These are phyloP conservation scores for Ensete glaucum DNA, from an alignment of 176 grass and related monocot species.

Conservation along the genomic window DNA sequence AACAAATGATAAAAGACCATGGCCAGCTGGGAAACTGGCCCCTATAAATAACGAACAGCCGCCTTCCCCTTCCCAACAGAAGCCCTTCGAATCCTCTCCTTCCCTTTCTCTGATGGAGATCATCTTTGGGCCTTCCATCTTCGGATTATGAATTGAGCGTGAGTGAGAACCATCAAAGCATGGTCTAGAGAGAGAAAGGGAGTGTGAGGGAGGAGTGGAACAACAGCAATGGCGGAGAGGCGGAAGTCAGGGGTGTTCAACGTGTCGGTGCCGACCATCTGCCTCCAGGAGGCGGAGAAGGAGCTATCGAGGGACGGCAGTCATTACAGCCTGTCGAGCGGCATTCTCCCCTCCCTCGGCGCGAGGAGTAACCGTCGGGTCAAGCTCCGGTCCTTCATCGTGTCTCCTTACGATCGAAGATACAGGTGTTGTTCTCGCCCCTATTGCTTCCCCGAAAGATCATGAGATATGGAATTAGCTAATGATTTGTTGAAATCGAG, in stretches of 20 bases:
- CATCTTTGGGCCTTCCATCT: no score
- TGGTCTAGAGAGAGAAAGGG: not conserved
- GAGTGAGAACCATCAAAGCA: no score
- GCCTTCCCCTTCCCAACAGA: no score
- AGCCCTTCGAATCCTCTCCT: no score
- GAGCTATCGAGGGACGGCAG: constrained; percentile 73
- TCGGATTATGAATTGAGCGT: no score
- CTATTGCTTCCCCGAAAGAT: no score
- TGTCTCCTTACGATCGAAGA: constrained; percentile 71
- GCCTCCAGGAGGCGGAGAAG: constrained; percentile 18
- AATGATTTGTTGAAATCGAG: no score
- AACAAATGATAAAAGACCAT: no score
- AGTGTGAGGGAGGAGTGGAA: not conserved
- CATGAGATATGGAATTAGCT: no score
- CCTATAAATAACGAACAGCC: no score
- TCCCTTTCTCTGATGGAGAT: no score
- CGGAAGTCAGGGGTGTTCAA: not conserved
- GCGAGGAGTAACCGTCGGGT: constrained; percentile 62
- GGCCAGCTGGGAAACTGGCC: no score
- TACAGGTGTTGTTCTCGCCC: constrained; percentile 49
- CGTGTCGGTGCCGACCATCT: not conserved
- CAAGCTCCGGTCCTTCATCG: constrained; percentile 46
- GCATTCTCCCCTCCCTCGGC: constrained; percentile 83
- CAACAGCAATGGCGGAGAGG: not conserved
- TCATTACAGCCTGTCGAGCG: constrained; percentile 90